Base-by-base conservation (phyloP, 805 yeast genomes). In the Millerago galiae region DNA sequence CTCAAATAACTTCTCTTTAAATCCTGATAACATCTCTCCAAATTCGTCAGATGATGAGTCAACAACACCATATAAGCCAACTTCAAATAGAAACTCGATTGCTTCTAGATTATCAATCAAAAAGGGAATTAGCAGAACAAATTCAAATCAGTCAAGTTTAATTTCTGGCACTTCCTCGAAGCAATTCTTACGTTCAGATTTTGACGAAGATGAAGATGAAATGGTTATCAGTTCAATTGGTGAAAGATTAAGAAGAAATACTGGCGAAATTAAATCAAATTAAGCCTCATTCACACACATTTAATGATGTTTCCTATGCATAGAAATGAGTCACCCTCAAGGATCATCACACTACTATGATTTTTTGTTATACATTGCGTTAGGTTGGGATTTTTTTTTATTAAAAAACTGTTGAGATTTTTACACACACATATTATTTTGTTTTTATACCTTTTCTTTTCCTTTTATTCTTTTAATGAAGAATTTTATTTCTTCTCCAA, bases 151-250 rank as follows among this genome's bases (percentile, higher is more conserved):
- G 11, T 46, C 51, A 4, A 48, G 52, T 15, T n/a, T 42, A 8
- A 15, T 40, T 2, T 50, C 55, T 5, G 46, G 42, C n/a, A 21
- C 43, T 2, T 36, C 39, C 7, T 38, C 44, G n/a, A 33, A 38
- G 21, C 33, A 37, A 16, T 39, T 33, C 44, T 33, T 43, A 34
- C 29, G 29, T 36, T 6, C 41, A 43, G 38, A 35, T 5, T 46
- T 49, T 8, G 48, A 51, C 12, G 55, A 55, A 17, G 49, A 44
- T 11, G 44, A 49, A n/a, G 58, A 52, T 17, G 43, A 48, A 29
- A 52, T 58, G 37, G 70, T 63, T 17, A 56, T 60, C 8, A 52
- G 53, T 25, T 57, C 60, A n/a, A 57, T 62, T 35, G 66, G 67
- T 26, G 68, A 59, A 14, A 52, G 59, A 8, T 38, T 61, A 38